Conservation (phyloP, 2,329 filamentous ascomycete genomes). For the Sarocladium oryzae region DNA sequence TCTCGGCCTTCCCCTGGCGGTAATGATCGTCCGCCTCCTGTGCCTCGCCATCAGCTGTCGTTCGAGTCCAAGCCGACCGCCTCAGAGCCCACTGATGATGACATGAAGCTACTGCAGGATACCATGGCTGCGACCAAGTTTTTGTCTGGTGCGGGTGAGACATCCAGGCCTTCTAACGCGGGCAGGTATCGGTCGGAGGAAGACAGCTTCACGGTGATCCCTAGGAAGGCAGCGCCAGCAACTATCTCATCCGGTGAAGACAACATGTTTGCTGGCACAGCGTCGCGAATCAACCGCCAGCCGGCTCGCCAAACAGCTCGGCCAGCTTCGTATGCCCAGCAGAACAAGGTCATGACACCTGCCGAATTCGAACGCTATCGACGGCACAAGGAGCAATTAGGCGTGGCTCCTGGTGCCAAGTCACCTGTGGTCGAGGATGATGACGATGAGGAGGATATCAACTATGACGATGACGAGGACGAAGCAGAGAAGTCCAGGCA, state of each 20-base stretch:
- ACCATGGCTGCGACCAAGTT: slow-evolving; percentile 44
- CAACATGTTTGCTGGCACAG: slow-evolving; percentile 44
- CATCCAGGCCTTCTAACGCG: neutral
- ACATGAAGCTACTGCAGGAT: slow-evolving; percentile 46
- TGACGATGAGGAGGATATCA: slow-evolving; percentile 56
- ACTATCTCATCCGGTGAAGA: slow-evolving; percentile 27
- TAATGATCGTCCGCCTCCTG: slow-evolving; percentile 31
- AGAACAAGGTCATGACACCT: slow-evolving; percentile 82
- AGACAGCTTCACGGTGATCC: slow-evolving; percentile 8
- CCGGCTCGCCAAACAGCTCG: slow-evolving; percentile 26
- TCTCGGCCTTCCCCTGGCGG: slow-evolving; percentile 28
- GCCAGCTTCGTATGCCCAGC: slow-evolving; percentile 31
- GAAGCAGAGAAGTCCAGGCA: slow-evolving; percentile 69
- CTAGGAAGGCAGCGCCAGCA: slow-evolving; percentile 12
- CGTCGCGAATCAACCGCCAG: neutral
- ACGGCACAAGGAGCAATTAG: slow-evolving; percentile 63
- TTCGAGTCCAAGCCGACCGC: slow-evolving; percentile 15
- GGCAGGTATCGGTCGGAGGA: slow-evolving; percentile 1
- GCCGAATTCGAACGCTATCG: slow-evolving; percentile 79
- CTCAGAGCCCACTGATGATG: slow-evolving; percentile 27
- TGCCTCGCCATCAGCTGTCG: slow-evolving; percentile 32
- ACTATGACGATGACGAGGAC: slow-evolving; percentile 71
- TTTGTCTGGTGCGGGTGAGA: slow-evolving; percentile 24
- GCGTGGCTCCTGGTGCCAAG: slow-evolving; percentile 24
- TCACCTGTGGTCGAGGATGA: slow-evolving; percentile 31